Evolutionary conservation across 306 rosid genomes (phyloP), one percentile per base, ranked within the genome.

Genomic region (Senna tora): DNA sequence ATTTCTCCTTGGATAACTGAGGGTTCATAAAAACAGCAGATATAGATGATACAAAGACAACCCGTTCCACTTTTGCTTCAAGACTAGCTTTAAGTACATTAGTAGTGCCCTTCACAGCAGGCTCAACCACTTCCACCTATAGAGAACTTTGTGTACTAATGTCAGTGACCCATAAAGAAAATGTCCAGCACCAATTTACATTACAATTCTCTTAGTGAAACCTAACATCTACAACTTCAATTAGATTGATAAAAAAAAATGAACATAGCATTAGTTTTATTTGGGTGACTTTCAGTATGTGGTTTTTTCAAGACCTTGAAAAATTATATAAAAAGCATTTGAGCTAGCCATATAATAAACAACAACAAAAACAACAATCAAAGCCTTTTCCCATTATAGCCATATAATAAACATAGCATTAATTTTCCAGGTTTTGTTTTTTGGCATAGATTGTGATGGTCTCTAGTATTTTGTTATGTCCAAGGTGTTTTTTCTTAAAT

Each of bases 71-170:
- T 57, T 80, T 80, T 57, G 84, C 84, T 73, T 84, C 61, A 17
- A 70, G 72, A 71, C 63, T 65, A 17, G 85, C 85, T 77, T 77
- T 43, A 67, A 80, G 85, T 62, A 78, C 80, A 32, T 86, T 88
- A 32, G 38, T 16, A 41, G 93, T 86, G 53, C 96, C 96, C 60
- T 86, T 86, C 63, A 90, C 87, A 16, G 93, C 88, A 45, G 90
- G 93, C 64, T 86, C 96, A 58, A 90, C 36, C 75, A 87, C 9
- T 49, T 84, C 91, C 32, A 70, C 77, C 96, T 90, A 74, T 49
- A 80, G 36, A 70, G 36, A 34, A n/a, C 65, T 39, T 54, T 28
- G 25, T 33, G 50, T 36, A 52, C 9, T 9, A 13, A 13, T 49
- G 28, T 54, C 49, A 19, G 22, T 9, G 15, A 49, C 32, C 33